Conservation (phyloP, 108 stramenopile species). For the Parietichytrium sp. region DNA sequence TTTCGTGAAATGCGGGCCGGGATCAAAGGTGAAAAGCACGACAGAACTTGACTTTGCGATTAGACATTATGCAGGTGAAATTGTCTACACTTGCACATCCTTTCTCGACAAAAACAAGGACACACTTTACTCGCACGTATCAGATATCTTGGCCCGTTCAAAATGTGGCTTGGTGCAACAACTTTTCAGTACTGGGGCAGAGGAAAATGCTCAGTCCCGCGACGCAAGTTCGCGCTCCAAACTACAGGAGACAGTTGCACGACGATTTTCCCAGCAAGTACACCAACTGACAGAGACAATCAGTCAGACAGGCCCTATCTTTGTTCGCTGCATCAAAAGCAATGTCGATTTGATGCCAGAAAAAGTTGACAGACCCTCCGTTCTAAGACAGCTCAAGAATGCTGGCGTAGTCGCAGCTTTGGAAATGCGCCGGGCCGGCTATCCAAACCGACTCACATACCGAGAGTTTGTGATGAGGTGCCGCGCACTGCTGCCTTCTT, state of each 20-base stretch:
- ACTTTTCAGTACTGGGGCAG: not conserved
- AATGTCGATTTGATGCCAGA: constrained; percentile 55
- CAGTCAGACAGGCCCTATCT: constrained; percentile 87
- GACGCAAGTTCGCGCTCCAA: not conserved
- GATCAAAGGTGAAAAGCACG: not conserved
- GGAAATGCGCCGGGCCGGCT: constrained; percentile 39
- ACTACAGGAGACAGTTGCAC: constrained; percentile 53
- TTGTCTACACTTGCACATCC: constrained; percentile 47
- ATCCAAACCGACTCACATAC: constrained; percentile 37
- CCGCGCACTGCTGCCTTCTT: not conserved
- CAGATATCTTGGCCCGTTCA: not conserved
- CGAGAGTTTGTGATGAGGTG: constrained; percentile 26
- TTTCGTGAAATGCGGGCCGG: constrained; percentile 40
- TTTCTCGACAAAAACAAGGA: constrained; percentile 66
- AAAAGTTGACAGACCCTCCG: constrained; percentile 39
- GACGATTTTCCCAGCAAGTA: constrained; percentile 80
- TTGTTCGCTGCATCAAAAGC: constrained; percentile 96
- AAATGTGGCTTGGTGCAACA: not conserved
- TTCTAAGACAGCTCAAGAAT: constrained; percentile 35
- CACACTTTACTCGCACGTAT: not conserved
- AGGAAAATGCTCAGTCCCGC: not conserved
- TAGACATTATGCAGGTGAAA: constrained; percentile 54
- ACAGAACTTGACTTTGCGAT: constrained; percentile 40
- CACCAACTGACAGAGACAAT: constrained; percentile 75
- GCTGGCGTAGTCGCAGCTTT: constrained; percentile 42